These are phyloP conservation scores for Alternaria sp. DNA, from an alignment of 2,329 filamentous ascomycete genomes.

Conservation along the genomic window DNA sequence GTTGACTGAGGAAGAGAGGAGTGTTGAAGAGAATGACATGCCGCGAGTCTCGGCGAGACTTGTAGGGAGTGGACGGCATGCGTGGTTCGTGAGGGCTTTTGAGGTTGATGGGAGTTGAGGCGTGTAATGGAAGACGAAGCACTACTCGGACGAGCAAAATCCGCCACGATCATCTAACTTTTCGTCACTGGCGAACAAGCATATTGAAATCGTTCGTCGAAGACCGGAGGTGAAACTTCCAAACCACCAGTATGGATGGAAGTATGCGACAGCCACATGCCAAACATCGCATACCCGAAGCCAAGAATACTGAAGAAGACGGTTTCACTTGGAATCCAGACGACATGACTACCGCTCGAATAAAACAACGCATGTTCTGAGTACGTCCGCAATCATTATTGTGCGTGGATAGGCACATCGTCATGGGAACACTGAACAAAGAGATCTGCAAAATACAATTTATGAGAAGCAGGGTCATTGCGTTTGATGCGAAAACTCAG, in stretches of 20 bases:
- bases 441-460: background rate
- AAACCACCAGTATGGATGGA: too few relatives aligned
- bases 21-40: constrained; percentile 17
- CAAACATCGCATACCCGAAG: background rate
- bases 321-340: too few relatives aligned
- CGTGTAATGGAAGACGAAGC: too few relatives aligned
- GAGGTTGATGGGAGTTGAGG: constrained; percentile 5
- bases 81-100: constrained; percentile 23
- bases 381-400: background rate
- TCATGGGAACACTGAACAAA: background rate
- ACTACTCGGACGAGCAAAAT: background rate
- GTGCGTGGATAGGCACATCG: background rate
- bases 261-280: background rate
- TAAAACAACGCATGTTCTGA: background rate
- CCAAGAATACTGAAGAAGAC: too few relatives aligned
- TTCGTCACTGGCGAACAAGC: background rate
- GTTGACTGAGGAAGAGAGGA: constrained; percentile 25
- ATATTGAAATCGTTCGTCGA: background rate
- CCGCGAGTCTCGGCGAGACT: constrained; percentile 26
- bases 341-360: background rate
- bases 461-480: background rate
- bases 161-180: background rate
- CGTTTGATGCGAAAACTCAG: rapidly evolving
- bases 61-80: constrained; percentile 23
- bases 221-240: too few relatives aligned